phyloP scores from a whole-genome alignment of 306 rosid genomes.

The Vigna mungo region DNA sequence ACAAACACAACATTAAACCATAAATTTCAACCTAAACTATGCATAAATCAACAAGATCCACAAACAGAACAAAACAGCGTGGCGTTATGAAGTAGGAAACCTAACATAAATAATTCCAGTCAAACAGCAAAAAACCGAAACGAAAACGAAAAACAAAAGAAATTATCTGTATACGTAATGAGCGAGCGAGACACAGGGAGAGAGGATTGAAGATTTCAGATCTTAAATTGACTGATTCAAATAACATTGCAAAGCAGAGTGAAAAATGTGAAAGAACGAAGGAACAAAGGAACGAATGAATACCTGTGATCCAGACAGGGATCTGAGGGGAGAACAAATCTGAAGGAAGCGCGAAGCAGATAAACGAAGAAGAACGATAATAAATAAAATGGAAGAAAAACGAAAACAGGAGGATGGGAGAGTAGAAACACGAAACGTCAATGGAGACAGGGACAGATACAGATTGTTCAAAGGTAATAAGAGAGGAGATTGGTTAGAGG shows the following conservation, averaged over 20 bases:
- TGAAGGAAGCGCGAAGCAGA: background rate
- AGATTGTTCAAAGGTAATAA: background rate
- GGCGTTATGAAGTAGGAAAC: background rate
- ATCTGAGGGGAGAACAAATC: slow-evolving; percentile 9
- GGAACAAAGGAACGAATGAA: background rate
- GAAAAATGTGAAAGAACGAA: background rate
- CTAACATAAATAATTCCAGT: background rate
- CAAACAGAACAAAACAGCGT: background rate
- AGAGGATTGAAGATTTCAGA: slow-evolving; percentile 2
- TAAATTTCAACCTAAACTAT: background rate
- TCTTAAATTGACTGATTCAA: slow-evolving; percentile 7
- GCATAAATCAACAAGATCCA: slow-evolving; percentile 33
- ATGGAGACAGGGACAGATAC: slow-evolving; percentile 5
- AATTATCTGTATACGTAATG: background rate
- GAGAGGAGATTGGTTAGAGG: background rate
- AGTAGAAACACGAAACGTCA: background rate
- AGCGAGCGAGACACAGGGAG: background rate
- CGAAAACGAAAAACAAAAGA: background rate
- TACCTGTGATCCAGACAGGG: slow-evolving; percentile 43
- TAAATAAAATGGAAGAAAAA: background rate
- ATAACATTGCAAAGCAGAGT: background rate
- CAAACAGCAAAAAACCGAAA: background rate
- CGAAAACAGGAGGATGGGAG: background rate
- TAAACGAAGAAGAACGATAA: background rate
- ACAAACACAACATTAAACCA: background rate